Evolutionary conservation across 352 stramenopile genomes (phyloP), one percentile per base, ranked within the genome.

Genomic region (Globisporangium yorkense): DNA sequence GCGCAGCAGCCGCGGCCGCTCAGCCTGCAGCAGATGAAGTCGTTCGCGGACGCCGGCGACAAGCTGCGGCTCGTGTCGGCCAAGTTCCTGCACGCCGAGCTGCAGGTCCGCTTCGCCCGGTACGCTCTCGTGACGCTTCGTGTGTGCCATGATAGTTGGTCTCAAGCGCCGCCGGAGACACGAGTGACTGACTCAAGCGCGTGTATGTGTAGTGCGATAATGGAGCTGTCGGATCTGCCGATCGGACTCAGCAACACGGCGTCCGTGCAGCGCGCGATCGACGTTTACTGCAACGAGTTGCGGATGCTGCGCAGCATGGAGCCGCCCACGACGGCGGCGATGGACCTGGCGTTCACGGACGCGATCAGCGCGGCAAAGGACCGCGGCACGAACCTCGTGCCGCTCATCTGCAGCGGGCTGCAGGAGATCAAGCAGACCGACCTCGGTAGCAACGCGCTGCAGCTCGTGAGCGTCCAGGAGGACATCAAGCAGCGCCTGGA

Each of bases 401-500:
- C 84, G 50, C 65, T 91, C 40, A 82, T 93, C 61, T 91, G 80
- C 50, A 79, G 83, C 49, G 81, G 84, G 1, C 65, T 93, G 41
- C 74, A 88, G 35, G 77, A 89, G 52, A 70, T 91, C 35, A 78
- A 79, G 54, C 49, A 55, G 18, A 91, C 83, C 1, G 78, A 90
- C 54, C 59, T 88, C 12, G 80, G 79, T 49, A 70, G 71, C 54
- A 84, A 72, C 53, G 75, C 78, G 24, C 64, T 93, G 54, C 71
- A 77, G 50, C 72, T 87, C 41, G 65, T 72, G 31, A 75, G 67
- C 47, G 75, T 84, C 35, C 84, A 93, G 48, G 84, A 91, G 33
- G 80, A 91, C 55, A 70, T 93, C 48, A 84, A 84, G 59, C 57
- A 80, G 39, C 77, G 75, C 60, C 78, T 99, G 43, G 97, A 99